Evolutionary conservation across 306 rosid species (phyloP).

Genomic region (Sphenostylis stenocarpa): DNA sequence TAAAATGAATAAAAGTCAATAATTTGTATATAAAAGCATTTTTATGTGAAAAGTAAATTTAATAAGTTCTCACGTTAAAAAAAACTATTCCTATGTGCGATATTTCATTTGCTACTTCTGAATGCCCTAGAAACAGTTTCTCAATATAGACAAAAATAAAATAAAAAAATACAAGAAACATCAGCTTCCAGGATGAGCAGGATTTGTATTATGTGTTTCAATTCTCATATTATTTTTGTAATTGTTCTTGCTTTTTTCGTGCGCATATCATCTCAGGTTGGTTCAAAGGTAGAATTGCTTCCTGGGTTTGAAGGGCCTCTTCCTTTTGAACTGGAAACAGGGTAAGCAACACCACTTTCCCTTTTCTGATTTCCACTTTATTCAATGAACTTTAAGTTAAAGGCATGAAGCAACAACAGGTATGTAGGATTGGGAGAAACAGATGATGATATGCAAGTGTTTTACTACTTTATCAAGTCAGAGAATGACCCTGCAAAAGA

Average conservation of each 20-base stretch:
- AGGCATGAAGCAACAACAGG: slow-evolving; percentile 13
- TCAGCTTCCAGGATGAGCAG: not conserved
- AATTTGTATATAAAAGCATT: too few relatives aligned
- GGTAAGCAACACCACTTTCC: slow-evolving; percentile 29
- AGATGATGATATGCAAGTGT: slow-evolving; percentile 52
- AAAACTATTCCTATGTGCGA: too few relatives aligned
- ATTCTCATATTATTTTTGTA: not conserved
- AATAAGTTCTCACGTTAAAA: too few relatives aligned
- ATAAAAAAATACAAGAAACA: too few relatives aligned
- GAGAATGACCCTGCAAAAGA: slow-evolving; percentile 52
- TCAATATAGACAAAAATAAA: too few relatives aligned
- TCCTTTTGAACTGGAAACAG: slow-evolving; percentile 56
- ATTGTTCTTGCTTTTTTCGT: not conserved
- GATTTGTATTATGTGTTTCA: too few relatives aligned
- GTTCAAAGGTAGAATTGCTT: slow-evolving; percentile 23
- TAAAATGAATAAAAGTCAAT: too few relatives aligned
- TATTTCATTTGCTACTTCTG: not conserved
- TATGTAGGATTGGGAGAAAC: slow-evolving; percentile 58
- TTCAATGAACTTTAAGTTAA: not conserved
- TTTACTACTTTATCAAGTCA: slow-evolving; percentile 59
- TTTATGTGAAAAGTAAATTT: too few relatives aligned
- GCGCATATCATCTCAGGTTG: not conserved
- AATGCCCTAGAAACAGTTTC: too few relatives aligned
- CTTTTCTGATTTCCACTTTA: not conserved
- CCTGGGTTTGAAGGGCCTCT: slow-evolving; percentile 57